A percentile compares a stretch with the other conserved stretches of the same genome.
These are phyloP conservation scores for Aspergillus ochraceus DNA, from an alignment of 2,329 filamentous ascomycete genomes.

Conservation along the genomic window DNA sequence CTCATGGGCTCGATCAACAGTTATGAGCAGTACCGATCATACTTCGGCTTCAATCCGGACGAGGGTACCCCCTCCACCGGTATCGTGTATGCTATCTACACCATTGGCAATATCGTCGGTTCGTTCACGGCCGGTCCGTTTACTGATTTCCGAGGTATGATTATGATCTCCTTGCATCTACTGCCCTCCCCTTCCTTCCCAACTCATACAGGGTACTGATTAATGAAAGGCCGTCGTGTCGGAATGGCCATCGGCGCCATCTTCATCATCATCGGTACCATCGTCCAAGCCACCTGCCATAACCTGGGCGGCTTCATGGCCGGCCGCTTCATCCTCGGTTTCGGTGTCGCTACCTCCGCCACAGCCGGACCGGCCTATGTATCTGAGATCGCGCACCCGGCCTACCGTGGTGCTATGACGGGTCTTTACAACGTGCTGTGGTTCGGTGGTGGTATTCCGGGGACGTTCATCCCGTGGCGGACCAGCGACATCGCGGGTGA, in stretches of 20 bases:
- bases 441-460: conserved; percentile 51
- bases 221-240: conserved; percentile 22
- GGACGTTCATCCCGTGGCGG: conserved; percentile 49
- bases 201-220: too few relatives aligned
- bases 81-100: conserved; percentile 52
- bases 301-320: conserved; percentile 30
- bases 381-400: conserved; percentile 39
- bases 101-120: conserved; percentile 51
- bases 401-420: conserved; percentile 39
- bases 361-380: conserved; percentile 35
- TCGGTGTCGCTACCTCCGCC: conserved; percentile 29
- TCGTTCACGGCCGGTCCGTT: conserved; percentile 47
- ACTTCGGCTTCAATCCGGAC: conserved; percentile 42
- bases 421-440: conserved; percentile 45
- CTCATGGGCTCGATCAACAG: conserved; percentile 52
- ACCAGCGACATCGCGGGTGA: conserved; percentile 41
- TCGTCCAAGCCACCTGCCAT: conserved; percentile 27
- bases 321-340: conserved; percentile 33
- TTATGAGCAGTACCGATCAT: conserved; percentile 46
- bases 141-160: conserved; percentile 39
- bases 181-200: neutral
- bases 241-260: conserved; percentile 30
- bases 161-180: neutral
- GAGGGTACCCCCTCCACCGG: conserved; percentile 46
- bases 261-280: conserved; percentile 28